These are phyloP conservation scores for Aaosphaeria pasadenensis DNA, from an alignment of 2,329 filamentous ascomycete species.

Conservation along the genomic window DNA sequence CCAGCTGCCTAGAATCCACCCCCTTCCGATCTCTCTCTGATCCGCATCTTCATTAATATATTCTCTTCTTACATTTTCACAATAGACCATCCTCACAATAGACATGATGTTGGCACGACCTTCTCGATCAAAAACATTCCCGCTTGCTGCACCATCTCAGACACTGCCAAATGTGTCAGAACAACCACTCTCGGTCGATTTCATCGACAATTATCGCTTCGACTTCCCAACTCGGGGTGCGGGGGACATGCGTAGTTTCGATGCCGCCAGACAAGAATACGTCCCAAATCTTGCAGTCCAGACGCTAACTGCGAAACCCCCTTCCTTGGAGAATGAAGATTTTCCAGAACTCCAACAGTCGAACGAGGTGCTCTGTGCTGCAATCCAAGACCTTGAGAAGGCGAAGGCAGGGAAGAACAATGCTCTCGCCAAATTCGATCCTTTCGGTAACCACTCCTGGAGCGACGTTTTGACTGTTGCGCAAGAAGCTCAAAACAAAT, in stretches of 20 bases:
- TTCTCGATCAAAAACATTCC: too few relatives aligned
- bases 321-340: too few relatives aligned
- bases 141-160: neutral
- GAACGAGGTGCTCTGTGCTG: neutral
- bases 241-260: neutral
- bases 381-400: conserved; percentile 1
- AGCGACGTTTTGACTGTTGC: neutral
- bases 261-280: neutral
- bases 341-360: neutral
- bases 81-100: too few relatives aligned
- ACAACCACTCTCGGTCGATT: neutral
- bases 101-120: too few relatives aligned
- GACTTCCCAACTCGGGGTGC: neutral
- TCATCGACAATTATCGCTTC: neutral
- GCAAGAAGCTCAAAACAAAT: neutral
- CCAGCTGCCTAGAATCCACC: too few relatives aligned
- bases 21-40: too few relatives aligned
- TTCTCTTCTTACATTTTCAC: too few relatives aligned
- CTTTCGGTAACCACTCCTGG: conserved; percentile 1
- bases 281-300: neutral
- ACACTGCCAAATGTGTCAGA: neutral
- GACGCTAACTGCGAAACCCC: neutral
- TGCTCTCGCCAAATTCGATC: neutral
- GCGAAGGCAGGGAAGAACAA: neutral
- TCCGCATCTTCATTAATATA: too few relatives aligned